A percentile compares a stretch with the other conserved stretches of the same genome.
Conservation (phyloP, 352 stramenopile species). For the Phytophthora podocarpi region DNA sequence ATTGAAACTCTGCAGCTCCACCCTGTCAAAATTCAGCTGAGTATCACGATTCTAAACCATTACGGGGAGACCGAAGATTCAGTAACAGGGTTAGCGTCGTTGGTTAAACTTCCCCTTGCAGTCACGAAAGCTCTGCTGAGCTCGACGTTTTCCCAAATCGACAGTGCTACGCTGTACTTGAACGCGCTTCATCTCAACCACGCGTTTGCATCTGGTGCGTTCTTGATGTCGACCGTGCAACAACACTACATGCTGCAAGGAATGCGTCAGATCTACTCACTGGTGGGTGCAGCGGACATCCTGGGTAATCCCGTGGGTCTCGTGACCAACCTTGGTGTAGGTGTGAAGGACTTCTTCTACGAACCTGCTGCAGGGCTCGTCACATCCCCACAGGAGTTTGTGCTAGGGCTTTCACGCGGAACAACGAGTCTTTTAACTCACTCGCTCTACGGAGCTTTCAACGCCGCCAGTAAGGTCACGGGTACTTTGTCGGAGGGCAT, state of each 20-base stretch:
- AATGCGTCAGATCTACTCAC: slow-evolving; percentile 81
- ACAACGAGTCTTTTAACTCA: slow-evolving; percentile 91
- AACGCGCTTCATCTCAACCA: slow-evolving; percentile 87
- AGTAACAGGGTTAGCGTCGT: slow-evolving; percentile 16
- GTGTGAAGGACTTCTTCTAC: slow-evolving; percentile 95
- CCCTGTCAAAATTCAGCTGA: slow-evolving; percentile 80
- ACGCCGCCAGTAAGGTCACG: slow-evolving; percentile 93
- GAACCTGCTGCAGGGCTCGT: slow-evolving; percentile 91
- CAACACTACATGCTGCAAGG: slow-evolving; percentile 86
- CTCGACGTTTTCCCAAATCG: slow-evolving; percentile 55
- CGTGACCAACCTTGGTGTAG: slow-evolving; percentile 86
- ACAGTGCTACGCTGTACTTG: slow-evolving; percentile 77
- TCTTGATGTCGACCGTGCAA: slow-evolving; percentile 76
- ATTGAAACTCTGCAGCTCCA: slow-evolving; percentile 87
- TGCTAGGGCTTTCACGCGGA: slow-evolving; percentile 87
- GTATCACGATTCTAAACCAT: slow-evolving; percentile 40
- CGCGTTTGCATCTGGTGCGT: slow-evolving; percentile 71
- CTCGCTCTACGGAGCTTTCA: slow-evolving; percentile 92
- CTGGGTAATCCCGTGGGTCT: slow-evolving; percentile 90
- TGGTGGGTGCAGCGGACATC: slow-evolving; percentile 90
- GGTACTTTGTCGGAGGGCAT: slow-evolving; percentile 92
- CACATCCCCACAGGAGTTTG: slow-evolving; percentile 87
- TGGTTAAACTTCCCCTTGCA: slow-evolving; percentile 37
- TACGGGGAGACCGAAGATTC: slow-evolving; percentile 31
- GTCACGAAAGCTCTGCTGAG: slow-evolving; percentile 39